Base-by-base conservation (phyloP, 495 filamentous ascomycete species). In the Choiromyces venosus region DNA sequence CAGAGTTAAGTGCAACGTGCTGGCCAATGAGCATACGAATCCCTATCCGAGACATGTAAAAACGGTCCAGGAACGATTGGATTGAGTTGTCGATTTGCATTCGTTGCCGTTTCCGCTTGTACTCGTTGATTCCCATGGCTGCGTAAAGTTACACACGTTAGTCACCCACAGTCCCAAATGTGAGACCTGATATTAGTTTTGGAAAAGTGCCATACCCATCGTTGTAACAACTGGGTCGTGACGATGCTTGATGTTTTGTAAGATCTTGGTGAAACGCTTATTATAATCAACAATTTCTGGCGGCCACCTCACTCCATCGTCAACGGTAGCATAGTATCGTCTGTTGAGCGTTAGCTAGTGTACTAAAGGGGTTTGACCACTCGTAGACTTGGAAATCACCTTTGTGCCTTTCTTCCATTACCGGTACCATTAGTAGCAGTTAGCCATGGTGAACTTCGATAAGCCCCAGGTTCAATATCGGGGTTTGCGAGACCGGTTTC, bases 21-120 rank as follows among this genome's bases (percentile, higher is more conserved):
- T 99, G 95, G 39, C 95, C 95, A 70, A 99, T 97, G 19, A 99
- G 88, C 95, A 99, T 99, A 74, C 95, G 92, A 70, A 99, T 99
- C 75, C 95, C 95, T 75, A 99, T 99, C n/a, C 95, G 93, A 42
- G 93, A 97, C 95, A 99, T 99, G 85, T 99, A 99, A 82, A 99
- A 99, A 68, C 95, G 91, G 84, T 99, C 95, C 71, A 99, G 89
- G 84, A 99, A 99, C 68, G 91, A 88, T 81, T 99, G 95, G 68
- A 99, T 97, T 70, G 93, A 95, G 71, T 92, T 90, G 84, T 98
- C 95, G 81, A 99, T 99, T 82, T 98, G 96, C 91, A 98, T 94
- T 64, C 95, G 89, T 85, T 99, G 95, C 71, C 93, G 89, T 80
- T 90, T 95, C 64, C 95, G 91, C 84, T 99, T 99, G 86, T 96